A percentile compares a stretch with the other conserved stretches of the same genome.
Evolutionary conservation across 2,329 filamentous ascomycete genomes (phyloP).

Genomic region (Sordariomycetes sp.): DNA sequence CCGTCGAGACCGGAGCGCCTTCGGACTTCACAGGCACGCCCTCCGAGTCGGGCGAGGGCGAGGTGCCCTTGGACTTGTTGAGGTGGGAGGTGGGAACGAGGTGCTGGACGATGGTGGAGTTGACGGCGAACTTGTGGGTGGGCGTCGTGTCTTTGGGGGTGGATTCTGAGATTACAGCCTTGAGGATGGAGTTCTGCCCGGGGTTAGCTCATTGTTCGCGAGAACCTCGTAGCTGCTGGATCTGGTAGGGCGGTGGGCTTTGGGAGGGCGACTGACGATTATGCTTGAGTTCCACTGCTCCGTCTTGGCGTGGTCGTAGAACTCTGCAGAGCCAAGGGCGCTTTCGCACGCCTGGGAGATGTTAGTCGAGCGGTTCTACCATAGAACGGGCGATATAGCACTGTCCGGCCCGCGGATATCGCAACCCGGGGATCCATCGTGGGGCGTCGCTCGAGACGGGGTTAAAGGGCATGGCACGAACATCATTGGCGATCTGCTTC

Average conservation of each 20-base stretch:
- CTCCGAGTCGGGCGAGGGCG: conserved; percentile 13
- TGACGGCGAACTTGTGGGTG: conserved; percentile 87
- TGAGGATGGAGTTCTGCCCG: conserved; percentile 61
- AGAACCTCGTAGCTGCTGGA: not conserved
- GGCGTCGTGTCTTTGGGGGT: conserved; percentile 47
- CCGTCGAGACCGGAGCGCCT: conserved; percentile 42
- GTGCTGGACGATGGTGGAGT: conserved; percentile 97
- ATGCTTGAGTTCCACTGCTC: conserved; percentile 85
- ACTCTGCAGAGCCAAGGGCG: conserved; percentile 61
- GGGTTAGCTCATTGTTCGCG: not conserved
- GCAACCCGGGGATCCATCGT: not conserved
- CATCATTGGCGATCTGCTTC: conserved; percentile 77
- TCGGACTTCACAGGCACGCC: conserved; percentile 17
- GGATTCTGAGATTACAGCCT: conserved; percentile 66
- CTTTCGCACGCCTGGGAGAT: conserved; percentile 63
- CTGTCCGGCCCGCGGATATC: not conserved
- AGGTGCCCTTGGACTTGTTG: conserved; percentile 46
- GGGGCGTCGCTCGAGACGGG: not conserved
- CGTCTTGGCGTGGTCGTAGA: conserved; percentile 81
- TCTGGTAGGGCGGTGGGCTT: not conserved
- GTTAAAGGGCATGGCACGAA: conserved; percentile 30
- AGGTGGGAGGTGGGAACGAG: conserved; percentile 56
- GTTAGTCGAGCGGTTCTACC: not conserved
- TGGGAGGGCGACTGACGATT: conserved; percentile 56
- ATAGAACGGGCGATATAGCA: not conserved